Base-by-base conservation (phyloP, 345 rosid genomes). In the Moringa oleifera region DNA sequence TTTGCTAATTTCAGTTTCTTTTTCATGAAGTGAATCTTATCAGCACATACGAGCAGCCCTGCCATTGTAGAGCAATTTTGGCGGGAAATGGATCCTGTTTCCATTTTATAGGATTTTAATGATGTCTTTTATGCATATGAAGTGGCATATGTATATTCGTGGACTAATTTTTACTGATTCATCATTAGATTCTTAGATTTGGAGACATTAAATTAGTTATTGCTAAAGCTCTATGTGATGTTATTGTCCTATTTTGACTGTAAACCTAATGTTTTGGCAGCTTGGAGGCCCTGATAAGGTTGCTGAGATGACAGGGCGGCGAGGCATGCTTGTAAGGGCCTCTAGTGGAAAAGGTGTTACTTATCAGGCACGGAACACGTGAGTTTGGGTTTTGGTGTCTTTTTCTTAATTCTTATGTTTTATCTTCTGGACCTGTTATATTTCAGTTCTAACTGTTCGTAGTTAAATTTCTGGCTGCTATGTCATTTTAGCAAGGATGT, bases 211-310 rank as follows among this genome's bases (percentile, higher is more conserved):
- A n/a, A 53, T 18, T 11, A 22, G n/a, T 47, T 63, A 50, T 0
- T 20, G 53, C 31, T 45, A 25, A 1, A 7, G 18, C 52, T 36
- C 36, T 18, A 45, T 53, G 49, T 57, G 23, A 55, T 65, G 54
- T 2, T 61, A 21, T 54, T 67, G 22, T 59, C 36, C 56, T 47
- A n/a, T 68, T 47, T 70, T 68, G 23, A 75, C 50, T 18, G 36
- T 62, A 53, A 47, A 51, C 64, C 12, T 31, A 36, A 47, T 61
- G 58, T 51, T 65, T 57, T 23, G 75, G 80, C 84, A 90, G 99
- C 99, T 94, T 74, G 99, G 99, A 67, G 99, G 97, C 70, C 99
- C 97, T 70, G 96, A 88, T 57, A 90, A 81, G 69, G 95, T 94
- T 65, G 95, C 99, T 67, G 99, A 94, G 78, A 85, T 94, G 80